phyloP scores from a whole-genome alignment of 1,284 basidiomycete genomes.

The Ustilago crameri region DNA sequence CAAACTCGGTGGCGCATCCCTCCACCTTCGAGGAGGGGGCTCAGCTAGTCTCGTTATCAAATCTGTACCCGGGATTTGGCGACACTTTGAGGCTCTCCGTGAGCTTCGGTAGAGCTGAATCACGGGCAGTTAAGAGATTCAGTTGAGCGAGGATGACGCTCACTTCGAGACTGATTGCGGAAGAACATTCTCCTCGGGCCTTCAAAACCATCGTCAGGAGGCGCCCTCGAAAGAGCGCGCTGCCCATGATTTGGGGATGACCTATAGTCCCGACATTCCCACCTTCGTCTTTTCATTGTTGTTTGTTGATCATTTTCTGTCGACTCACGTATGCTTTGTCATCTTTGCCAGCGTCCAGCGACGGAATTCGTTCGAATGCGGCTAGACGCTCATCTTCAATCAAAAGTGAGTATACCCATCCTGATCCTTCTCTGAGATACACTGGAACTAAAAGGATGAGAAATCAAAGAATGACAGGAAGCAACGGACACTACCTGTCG shows the following conservation, averaged over 20 bases:
- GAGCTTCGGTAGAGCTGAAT: constrained; percentile 38
- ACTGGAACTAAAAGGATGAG: constrained; percentile 6
- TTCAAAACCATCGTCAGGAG: constrained; percentile 60
- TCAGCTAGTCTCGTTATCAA: constrained; percentile 33
- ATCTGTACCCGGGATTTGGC: constrained; percentile 24
- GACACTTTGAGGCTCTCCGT: constrained; percentile 53
- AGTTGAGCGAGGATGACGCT: constrained; percentile 24
- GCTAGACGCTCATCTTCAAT: background rate
- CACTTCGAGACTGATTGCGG: constrained; percentile 40
- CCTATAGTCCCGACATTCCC: constrained; percentile 48
- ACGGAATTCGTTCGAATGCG: background rate
- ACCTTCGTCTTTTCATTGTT: background rate
- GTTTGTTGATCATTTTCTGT: background rate
- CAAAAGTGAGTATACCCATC: constrained; percentile 15
- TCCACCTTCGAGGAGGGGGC: constrained; percentile 22
- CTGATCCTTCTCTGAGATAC: background rate
- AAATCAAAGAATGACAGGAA: constrained; percentile 4
- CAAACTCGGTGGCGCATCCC: constrained; percentile 36
- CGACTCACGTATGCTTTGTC: background rate
- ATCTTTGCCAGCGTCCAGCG: background rate
- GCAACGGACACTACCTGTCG: constrained; percentile 15
- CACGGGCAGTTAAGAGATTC: constrained; percentile 39
- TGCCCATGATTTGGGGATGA: constrained; percentile 58
- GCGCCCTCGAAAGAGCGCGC: constrained; percentile 42
- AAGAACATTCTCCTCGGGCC: constrained; percentile 38